Conservation (phyloP, 768 basidiomycete species). For the Crassisporium funariophilum region DNA sequence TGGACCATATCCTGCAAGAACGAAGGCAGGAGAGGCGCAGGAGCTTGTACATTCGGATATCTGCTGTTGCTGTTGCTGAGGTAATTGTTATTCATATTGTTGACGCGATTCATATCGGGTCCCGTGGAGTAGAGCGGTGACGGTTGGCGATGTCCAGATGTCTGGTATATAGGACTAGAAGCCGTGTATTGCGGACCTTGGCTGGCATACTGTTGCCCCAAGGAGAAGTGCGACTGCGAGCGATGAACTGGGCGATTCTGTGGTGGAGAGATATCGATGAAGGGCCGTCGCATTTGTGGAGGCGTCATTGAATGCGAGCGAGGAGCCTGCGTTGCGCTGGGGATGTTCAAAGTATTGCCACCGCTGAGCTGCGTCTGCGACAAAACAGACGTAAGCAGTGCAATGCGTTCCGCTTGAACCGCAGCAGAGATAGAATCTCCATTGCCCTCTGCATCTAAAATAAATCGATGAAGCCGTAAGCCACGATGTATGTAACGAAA, state of each 20-base stretch:
- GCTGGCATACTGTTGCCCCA: conserved; percentile 43
- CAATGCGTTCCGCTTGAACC: conserved; percentile 84
- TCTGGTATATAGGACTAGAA: conserved; percentile 70
- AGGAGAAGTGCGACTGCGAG: conserved; percentile 53
- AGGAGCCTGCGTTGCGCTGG: conserved; percentile 22
- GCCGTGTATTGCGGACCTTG: conserved; percentile 20
- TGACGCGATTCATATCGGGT: conserved; percentile 25
- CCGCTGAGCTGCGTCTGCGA: conserved; percentile 48
- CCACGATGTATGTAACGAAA: background rate
- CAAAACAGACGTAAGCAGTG: conserved; percentile 74
- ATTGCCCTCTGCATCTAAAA: conserved; percentile 80
- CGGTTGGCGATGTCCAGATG: conserved; percentile 49
- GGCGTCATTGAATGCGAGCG: conserved; percentile 51
- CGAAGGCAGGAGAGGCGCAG: conserved; percentile 66
- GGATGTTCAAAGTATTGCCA: conserved; percentile 14
- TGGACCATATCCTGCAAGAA: conserved; percentile 77
- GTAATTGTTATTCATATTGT: conserved; percentile 1
- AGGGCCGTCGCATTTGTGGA: conserved; percentile 41
- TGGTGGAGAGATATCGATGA: conserved; percentile 30
- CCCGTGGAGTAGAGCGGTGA: conserved; percentile 41
- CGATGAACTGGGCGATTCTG: conserved; percentile 43
- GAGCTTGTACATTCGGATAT: conserved; percentile 35
- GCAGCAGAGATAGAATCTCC: conserved; percentile 85
- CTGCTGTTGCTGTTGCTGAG: conserved; percentile 12
- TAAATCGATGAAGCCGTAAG: conserved; percentile 11